Evolutionary conservation across 768 basidiomycete species (phyloP).

Genomic region (Agaricus bisporus): DNA sequence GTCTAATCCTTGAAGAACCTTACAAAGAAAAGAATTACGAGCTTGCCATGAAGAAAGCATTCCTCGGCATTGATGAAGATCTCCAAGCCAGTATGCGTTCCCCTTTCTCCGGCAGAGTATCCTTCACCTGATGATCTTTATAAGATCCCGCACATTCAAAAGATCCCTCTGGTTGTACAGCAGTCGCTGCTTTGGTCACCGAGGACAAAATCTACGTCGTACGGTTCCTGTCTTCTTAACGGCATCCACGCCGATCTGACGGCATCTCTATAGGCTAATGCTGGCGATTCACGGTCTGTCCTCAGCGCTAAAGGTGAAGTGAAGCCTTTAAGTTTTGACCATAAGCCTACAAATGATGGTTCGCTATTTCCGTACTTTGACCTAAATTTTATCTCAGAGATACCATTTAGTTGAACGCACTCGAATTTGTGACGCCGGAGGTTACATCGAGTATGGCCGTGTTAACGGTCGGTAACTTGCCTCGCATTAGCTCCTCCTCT

Average conservation of each 20-base stretch:
- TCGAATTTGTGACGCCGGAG: conserved; percentile 86
- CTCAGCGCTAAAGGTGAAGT: conserved; percentile 80
- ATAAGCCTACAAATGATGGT: conserved; percentile 90
- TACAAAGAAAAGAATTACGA: conserved; percentile 70
- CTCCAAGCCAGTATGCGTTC: conserved; percentile 57
- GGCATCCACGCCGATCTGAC: conserved; percentile 13
- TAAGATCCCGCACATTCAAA: conserved; percentile 80
- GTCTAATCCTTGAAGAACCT: conserved; percentile 63
- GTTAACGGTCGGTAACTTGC: conserved; percentile 71
- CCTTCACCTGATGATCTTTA: conserved; percentile 11
- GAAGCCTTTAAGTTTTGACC: conserved; percentile 88
- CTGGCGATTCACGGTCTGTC: conserved; percentile 93
- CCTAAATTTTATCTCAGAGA: background rate
- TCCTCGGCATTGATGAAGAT: conserved; percentile 93
- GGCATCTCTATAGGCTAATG: conserved; percentile 69
- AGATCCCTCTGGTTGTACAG: conserved; percentile 96
- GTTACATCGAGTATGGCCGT: conserved; percentile 93
- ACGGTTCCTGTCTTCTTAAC: conserved; percentile 23
- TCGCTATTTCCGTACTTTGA: conserved; percentile 18
- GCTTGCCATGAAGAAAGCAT: conserved; percentile 78
- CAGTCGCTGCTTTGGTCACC: conserved; percentile 83
- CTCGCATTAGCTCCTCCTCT: background rate
- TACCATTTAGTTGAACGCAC: conserved; percentile 61
- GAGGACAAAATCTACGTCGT: conserved; percentile 80
- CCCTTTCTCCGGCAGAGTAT: conserved; percentile 6